A percentile compares a stretch with the other conserved stretches of the same genome.
These are phyloP conservation scores for Ophiostoma ips DNA, from an alignment of 2,329 filamentous ascomycete genomes.

Conservation along the genomic window DNA sequence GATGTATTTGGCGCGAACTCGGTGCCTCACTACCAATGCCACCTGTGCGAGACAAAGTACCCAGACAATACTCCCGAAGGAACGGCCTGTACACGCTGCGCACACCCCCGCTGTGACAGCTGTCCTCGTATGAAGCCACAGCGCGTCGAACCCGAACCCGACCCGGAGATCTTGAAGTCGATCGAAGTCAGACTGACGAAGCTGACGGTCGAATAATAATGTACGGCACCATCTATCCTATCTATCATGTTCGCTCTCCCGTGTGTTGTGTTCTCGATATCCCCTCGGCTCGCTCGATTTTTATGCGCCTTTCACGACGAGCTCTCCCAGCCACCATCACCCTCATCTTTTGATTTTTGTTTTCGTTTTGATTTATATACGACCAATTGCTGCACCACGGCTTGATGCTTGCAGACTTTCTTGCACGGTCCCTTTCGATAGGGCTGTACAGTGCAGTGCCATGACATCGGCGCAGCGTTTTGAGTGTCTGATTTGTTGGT, in stretches of 20 bases:
- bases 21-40: conserved; percentile 43
- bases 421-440: too few relatives aligned
- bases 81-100: conserved; percentile 44
- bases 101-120: conserved; percentile 42
- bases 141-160: conserved; percentile 46
- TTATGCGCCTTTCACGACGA: not conserved
- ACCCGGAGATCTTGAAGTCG: conserved; percentile 44
- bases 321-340: not conserved
- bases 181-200: conserved; percentile 41
- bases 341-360: not conserved
- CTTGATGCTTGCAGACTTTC: not conserved
- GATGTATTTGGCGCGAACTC: conserved; percentile 42
- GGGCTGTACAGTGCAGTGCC: too few relatives aligned
- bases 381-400: not conserved
- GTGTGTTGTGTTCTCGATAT: not conserved
- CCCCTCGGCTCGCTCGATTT: not conserved
- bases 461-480: too few relatives aligned
- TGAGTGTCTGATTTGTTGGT: too few relatives aligned
- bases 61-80: conserved; percentile 34
- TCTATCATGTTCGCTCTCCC: not conserved
- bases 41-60: conserved; percentile 47
- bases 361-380: not conserved
- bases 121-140: conserved; percentile 46
- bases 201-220: conserved; percentile 21
- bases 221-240: not conserved